phyloP scores from a whole-genome alignment of 495 filamentous ascomycete species.

The Talaromyces borbonicus region DNA sequence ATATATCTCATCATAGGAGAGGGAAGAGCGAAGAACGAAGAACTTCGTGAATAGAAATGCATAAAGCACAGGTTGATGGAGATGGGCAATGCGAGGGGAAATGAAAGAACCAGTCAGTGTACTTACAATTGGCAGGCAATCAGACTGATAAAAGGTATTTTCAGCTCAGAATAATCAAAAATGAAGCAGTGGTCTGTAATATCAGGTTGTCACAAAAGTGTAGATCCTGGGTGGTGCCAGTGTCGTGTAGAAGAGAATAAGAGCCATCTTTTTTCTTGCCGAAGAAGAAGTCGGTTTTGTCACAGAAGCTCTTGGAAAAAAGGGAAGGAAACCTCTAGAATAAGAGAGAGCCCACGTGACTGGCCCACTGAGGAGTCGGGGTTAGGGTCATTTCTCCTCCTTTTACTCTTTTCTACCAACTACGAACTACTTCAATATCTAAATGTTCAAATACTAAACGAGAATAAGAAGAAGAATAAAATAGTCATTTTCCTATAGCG shows the following conservation, averaged over 20 bases:
- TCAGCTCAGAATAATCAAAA: not conserved
- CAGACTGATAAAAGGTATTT: too few relatives aligned
- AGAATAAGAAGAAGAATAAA: not conserved
- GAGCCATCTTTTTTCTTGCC: conserved; percentile 2
- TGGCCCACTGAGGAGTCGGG: not conserved
- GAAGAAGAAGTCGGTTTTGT: not conserved
- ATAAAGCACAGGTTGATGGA: not conserved
- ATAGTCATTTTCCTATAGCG: conserved; percentile 1
- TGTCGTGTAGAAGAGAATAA: not conserved
- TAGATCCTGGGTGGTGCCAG: too few relatives aligned
- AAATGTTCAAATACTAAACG: too few relatives aligned
- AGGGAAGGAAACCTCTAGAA: conserved; percentile 40
- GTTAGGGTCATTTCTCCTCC: not conserved
- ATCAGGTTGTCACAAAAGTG: not conserved
- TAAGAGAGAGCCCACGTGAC: conserved; percentile 19
- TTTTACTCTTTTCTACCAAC: too few relatives aligned
- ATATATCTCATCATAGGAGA: conserved; percentile 37
- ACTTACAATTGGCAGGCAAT: conserved; percentile 1
- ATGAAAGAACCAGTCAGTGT: not conserved
- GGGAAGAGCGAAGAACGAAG: too few relatives aligned
- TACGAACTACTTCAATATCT: too few relatives aligned
- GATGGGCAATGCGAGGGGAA: not conserved
- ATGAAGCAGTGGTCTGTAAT: not conserved
- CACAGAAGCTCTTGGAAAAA: conserved; percentile 1
- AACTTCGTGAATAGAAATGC: not conserved